Base-by-base conservation (phyloP, 1,284 basidiomycete species). In the Naganishia albida region DNA sequence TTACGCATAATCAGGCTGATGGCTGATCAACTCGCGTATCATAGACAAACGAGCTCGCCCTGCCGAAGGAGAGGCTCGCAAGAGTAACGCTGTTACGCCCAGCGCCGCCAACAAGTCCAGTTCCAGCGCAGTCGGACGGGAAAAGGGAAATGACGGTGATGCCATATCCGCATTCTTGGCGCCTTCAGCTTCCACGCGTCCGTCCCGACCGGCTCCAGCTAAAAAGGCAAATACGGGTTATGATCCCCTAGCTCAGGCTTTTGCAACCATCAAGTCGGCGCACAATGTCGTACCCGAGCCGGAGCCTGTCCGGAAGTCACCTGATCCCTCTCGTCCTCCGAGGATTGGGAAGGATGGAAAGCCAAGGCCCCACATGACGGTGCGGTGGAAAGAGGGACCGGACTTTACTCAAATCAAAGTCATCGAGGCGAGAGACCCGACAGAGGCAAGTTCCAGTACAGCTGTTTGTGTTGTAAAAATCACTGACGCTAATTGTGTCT, bases 341-440 rank as follows among this genome's bases (percentile, higher is more conserved):
- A 42, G 57, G 6, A 50, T 49, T 18, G 57, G 57, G 8, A 49
- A 39, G 39, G 43, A 60, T 39, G 57, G 57, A 13, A 23, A 50
- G 48, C 57, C 57, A n/a, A 26, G 57, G 15, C 44, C 57, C 3
- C 48, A 50, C 20, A 60, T 60, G 57, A 50, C 46, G 12, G 57
- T 60, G 34, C 49, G 30, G n/a, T 60, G 57, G 57, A 60, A 50
- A n/a, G 44, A 48, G 3, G 57, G 34, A 8, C 39, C 57, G n/a
- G 26, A 13, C 7, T 39, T 60, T 20, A 23, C 26, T 8, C 34
- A 49, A 13, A 38, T 60, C 12, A 18, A 25, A 3, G 8, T 50
- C 20, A 60, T 60, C 16, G 57, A 60, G 28, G 34, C 34, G 20
- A 38, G 57, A 28, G 48, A 39, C 28, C 46, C 57, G 7, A 60